phyloP scores from a whole-genome alignment of 345 rosid genomes.

The Citrus cavaleriei region DNA sequence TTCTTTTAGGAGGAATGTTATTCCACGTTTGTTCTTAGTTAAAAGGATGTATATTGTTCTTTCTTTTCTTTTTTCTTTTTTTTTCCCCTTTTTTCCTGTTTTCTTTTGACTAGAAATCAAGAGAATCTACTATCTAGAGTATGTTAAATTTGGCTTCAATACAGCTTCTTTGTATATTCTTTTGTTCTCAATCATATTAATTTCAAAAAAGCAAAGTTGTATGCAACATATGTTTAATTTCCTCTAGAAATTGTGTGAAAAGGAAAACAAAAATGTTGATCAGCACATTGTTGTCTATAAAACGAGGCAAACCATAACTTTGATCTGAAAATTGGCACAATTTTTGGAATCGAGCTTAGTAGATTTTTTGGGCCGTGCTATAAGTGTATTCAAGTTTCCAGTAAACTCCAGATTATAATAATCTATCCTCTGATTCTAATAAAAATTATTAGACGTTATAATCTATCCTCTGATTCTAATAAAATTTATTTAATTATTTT shows the following conservation, averaged over 20 bases:
- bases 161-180: background rate
- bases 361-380: too few relatives aligned
- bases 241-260: background rate
- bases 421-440: too few relatives aligned
- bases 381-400: too few relatives aligned
- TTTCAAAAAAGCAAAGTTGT: background rate
- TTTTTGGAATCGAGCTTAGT: too few relatives aligned
- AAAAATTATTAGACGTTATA: too few relatives aligned
- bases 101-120: background rate
- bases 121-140: background rate
- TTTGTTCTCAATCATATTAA: background rate
- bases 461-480: too few relatives aligned
- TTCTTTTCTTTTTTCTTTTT: background rate
- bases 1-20: background rate
- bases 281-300: too few relatives aligned
- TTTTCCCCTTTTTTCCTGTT: too few relatives aligned
- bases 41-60: background rate
- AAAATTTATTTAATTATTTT: too few relatives aligned
- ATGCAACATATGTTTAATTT: background rate
- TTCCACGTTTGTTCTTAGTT: background rate
- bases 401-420: too few relatives aligned
- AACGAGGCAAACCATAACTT: too few relatives aligned
- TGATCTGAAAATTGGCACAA: too few relatives aligned
- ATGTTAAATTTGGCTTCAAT: background rate
- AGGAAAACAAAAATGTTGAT: background rate